Conservation (phyloP, 2,329 filamentous ascomycete species). For the Hypocreales sp. region DNA sequence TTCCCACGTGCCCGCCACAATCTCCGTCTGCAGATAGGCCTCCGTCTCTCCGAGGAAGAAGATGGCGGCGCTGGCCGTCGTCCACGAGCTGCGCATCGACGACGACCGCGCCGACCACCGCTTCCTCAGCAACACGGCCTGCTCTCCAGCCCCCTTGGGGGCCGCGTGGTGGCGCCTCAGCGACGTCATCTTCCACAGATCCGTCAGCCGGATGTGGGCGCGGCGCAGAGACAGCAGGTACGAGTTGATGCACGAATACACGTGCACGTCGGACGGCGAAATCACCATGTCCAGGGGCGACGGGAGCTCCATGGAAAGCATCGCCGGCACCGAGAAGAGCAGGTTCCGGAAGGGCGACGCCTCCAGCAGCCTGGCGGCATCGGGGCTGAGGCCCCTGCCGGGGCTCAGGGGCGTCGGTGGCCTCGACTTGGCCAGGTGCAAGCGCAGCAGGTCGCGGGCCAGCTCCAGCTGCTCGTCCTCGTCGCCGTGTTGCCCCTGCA, state of each 20-base stretch:
- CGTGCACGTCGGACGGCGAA: constrained; percentile 55
- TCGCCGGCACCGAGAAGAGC: constrained; percentile 58
- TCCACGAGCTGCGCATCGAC: constrained; percentile 74
- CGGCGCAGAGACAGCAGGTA: constrained; percentile 78
- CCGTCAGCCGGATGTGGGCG: constrained; percentile 69
- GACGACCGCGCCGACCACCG: constrained; percentile 47
- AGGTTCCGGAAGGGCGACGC: constrained; percentile 60
- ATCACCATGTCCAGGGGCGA: constrained; percentile 82
- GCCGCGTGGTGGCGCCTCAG: constrained; percentile 64
- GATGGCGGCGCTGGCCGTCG: constrained; percentile 69
- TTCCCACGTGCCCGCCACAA: constrained; percentile 68
- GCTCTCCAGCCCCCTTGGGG: constrained; percentile 44
- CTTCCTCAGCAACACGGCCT: constrained; percentile 44
- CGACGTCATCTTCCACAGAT: constrained; percentile 73
- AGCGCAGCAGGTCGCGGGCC: constrained; percentile 59
- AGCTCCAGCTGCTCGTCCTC: constrained; percentile 76
- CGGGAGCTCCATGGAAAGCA: constrained; percentile 56
- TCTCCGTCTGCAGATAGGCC: constrained; percentile 77
- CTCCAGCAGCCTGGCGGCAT: constrained; percentile 20
- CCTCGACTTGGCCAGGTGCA: constrained; percentile 43
- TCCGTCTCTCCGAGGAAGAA: constrained; percentile 84
- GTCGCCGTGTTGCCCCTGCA: constrained; percentile 53
- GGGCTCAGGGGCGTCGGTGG: constrained; percentile 20
- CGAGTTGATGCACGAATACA: constrained; percentile 73
- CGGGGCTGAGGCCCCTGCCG: constrained; percentile 17